Evolutionary conservation across 108 stramenopile genomes (phyloP), one percentile per base, ranked within the genome.

Genomic region (Cylindrotheca closterium): DNA sequence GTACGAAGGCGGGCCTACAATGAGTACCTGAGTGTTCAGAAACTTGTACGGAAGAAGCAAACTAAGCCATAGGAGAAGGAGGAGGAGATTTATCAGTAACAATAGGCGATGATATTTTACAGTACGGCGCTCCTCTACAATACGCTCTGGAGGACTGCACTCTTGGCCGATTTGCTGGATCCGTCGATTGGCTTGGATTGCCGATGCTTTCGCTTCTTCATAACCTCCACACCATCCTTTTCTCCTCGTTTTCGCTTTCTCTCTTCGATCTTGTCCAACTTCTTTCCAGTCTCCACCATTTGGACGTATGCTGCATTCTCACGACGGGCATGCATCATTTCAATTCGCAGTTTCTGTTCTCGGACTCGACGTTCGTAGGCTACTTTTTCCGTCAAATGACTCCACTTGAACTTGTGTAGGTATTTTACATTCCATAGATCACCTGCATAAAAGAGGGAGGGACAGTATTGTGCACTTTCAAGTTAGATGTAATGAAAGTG

Each of bases 401-500:
- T 77, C 98, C 98, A 99, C 63, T 96, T 87, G 80, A 99, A 99
- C 29, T 92, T 93, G 4, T 61, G 61, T 53, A 99, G 62, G 72
- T 97, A 98, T 65, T 97, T 99, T 51, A 99, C 45, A 71, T 92
- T 94, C 98, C 98, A 99, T 47, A 95, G 74, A 67, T 96, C 96
- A 47, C 95, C 74, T 75, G 27, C 5, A 4, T 66, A 53, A 73
- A 56, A 60, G 78, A 30, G 30, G 8, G 30, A 30, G 55, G 30
- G 18, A 5, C 18, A n/a, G 37, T 42, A 10, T 7, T 10, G 37
- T 42, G 37, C 37, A 42, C 7, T 7, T 15, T 10, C 7, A 10
- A 42, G 37, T 42, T 15, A 42, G 15, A 15, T 42, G 37, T n/a
- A n/a, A n/a, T n/a, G n/a, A n/a, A n/a, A n/a, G n/a, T n/a, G n/a